Evolutionary conservation across 805 yeast species (phyloP).

Genomic region (Lachancea thermotolerans): DNA sequence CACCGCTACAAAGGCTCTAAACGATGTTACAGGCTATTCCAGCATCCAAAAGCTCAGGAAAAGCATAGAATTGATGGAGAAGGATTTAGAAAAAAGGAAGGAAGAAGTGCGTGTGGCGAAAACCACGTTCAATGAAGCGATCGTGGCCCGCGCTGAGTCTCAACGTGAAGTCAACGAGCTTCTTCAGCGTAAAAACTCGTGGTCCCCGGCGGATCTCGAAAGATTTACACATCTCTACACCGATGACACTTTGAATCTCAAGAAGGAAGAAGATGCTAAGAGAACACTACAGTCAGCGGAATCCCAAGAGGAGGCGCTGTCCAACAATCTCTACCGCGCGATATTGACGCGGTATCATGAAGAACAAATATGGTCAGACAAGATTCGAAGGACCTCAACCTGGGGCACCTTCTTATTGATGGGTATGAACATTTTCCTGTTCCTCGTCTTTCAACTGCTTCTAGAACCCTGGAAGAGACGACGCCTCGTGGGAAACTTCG

Average conservation of each 20-base stretch:
- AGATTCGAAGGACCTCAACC: slow-evolving; percentile 86
- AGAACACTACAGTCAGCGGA: slow-evolving; percentile 48
- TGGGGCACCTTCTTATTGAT: slow-evolving; percentile 93
- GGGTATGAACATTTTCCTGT: slow-evolving; percentile 77
- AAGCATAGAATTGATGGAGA: slow-evolving; percentile 52
- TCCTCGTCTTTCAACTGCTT: slow-evolving; percentile 73
- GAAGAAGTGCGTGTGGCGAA: slow-evolving; percentile 44
- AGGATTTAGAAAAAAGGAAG: slow-evolving; percentile 42
- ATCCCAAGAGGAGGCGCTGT: slow-evolving; percentile 56
- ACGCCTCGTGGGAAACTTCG: slow-evolving; percentile 75
- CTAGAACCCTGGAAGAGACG: slow-evolving; percentile 94
- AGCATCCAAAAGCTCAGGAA: slow-evolving; percentile 65
- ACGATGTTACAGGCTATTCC: slow-evolving; percentile 89
- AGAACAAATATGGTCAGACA: slow-evolving; percentile 97
- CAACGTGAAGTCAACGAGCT: slow-evolving; percentile 86
- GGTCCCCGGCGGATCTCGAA: slow-evolving; percentile 78
- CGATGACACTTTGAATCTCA: slow-evolving; percentile 70
- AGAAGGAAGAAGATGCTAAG: slow-evolving; percentile 47
- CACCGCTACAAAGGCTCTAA: slow-evolving; percentile 61
- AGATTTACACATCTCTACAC: slow-evolving; percentile 75
- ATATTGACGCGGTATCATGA: slow-evolving; percentile 89
- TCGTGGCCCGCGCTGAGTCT: slow-evolving; percentile 55
- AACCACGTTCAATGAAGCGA: slow-evolving; percentile 48
- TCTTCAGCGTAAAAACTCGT: slow-evolving; percentile 72
- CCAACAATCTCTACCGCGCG: slow-evolving; percentile 60